Conservation (phyloP, 2,329 filamentous ascomycete genomes). For the Byssoonygena ceratinophila region DNA sequence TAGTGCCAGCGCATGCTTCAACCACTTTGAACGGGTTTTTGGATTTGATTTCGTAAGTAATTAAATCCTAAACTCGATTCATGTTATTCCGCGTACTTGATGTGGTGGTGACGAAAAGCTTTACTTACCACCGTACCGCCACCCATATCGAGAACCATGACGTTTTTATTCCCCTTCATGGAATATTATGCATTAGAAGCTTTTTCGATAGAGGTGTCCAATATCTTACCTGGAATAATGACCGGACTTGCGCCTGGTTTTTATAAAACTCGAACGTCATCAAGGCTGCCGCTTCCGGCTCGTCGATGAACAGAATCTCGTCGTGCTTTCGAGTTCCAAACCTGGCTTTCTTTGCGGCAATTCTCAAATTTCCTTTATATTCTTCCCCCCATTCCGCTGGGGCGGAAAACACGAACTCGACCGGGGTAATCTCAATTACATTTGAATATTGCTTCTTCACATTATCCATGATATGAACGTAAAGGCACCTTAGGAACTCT, state of each 20-base stretch:
- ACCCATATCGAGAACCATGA: constrained; percentile 18
- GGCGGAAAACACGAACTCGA: constrained; percentile 17
- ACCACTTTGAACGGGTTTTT: constrained; percentile 1
- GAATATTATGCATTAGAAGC: background rate
- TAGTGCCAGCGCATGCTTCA: constrained; percentile 11
- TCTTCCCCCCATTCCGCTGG: constrained; percentile 17
- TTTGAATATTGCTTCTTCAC: background rate
- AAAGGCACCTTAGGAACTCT: constrained; percentile 14
- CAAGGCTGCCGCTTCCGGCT: constrained; percentile 19
- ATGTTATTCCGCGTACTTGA: background rate
- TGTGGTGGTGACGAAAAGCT: background rate
- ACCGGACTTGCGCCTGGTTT: background rate
- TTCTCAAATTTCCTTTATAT: constrained; percentile 10
- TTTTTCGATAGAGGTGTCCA: background rate
- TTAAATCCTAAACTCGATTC: constrained; percentile 13
- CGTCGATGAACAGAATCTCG: constrained; percentile 14
- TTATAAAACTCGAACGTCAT: constrained; percentile 8
- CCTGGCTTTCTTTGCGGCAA: constrained; percentile 15
- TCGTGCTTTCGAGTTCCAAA: constrained; percentile 13
- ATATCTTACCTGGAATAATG: constrained; percentile 10
- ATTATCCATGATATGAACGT: constrained; percentile 12
- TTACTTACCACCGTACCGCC: constrained; percentile 18
- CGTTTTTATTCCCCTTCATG: constrained; percentile 6
- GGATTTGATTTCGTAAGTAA: constrained; percentile 8
- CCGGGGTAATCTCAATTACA: background rate